Percentiles rank a stretch among this genome's conserved stretches.
phyloP scores from a whole-genome alignment of 2,329 filamentous ascomycete genomes.

The Aureobasidium sp. region DNA sequence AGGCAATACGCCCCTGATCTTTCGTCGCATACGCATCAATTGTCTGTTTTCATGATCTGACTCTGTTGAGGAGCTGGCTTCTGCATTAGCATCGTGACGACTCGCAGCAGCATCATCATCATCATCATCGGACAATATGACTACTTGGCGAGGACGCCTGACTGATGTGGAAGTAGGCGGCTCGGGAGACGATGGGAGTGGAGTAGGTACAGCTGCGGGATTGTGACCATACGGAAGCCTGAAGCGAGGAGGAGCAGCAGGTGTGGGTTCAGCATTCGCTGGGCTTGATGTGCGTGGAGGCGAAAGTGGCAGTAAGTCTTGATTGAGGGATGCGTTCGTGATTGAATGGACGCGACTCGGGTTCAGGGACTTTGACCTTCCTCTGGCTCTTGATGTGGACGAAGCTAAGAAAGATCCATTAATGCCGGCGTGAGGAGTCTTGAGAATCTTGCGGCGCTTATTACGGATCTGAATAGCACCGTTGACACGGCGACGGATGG shows the following conservation, averaged over 20 bases:
- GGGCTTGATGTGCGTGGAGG: conserved; percentile 13
- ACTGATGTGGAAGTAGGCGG: neutral
- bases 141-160: conserved; percentile 1
- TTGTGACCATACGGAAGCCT: conserved; percentile 11
- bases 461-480: conserved; percentile 16
- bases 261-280: neutral
- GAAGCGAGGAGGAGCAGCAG: neutral
- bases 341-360: neutral
- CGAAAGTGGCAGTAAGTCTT: conserved; percentile 8
- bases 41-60: conserved; percentile 26
- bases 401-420: neutral
- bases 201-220: conserved; percentile 13
- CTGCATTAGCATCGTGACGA: conserved; percentile 21
- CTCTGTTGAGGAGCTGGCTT: conserved; percentile 21
- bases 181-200: conserved; percentile 15
- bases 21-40: conserved; percentile 30
- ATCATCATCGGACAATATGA: conserved; percentile 3
- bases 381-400: neutral
- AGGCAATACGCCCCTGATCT: conserved; percentile 41
- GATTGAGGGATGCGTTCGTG: neutral
- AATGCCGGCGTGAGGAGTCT: neutral
- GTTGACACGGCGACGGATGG: conserved; percentile 17
- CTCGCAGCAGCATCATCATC: conserved; percentile 12
- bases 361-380: neutral
- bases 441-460: conserved; percentile 19